Evolutionary conservation across 805 yeast genomes (phyloP), one percentile per base, ranked within the genome.

Genomic region (Hemisphaericaspora nanyangensis): DNA sequence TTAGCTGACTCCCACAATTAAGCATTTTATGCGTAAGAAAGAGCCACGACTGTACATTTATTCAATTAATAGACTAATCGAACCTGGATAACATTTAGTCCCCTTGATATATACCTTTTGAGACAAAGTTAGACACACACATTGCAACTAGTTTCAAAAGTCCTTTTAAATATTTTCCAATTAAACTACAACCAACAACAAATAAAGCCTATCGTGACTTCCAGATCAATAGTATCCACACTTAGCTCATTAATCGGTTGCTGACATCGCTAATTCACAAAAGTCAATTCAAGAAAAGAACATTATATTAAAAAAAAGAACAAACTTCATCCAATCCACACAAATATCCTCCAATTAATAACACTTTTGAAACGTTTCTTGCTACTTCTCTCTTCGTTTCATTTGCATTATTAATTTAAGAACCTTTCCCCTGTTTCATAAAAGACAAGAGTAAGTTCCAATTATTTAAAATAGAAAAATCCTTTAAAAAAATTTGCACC

Each of bases 381-480:
- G 70, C 68, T 64, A 66, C 72, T 66, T 66, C 72, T 66, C 71
- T 65, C 60, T 52, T 58, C 70, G 70, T 62, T 61, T 65, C 69
- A 55, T 49, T 50, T 41, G 41, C 24, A 28, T 29, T 35, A 47
- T 46, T 48, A 45, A 43, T 49, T 31, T 22, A 8, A 40, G 32
- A 40, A 33, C 43, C 31, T 39, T 33, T 47, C 44, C 35, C 34
- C 28, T 30, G 12, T 30, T n/a, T n/a, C n/a, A n/a, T n/a, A n/a
- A n/a, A n/a, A n/a, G n/a, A 40, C 33, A 54, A 66, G 70, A 66
- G 71, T 54, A 66, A 65, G 71, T 65, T 65, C 54, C 70, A 63
- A 57, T 47, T n/a, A n/a, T n/a, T n/a, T n/a, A n/a, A n/a, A n/a
- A n/a, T n/a, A n/a, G n/a, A n/a, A n/a, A n/a, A n/a, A n/a, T n/a